Percentiles rank a stretch among this genome's conserved stretches.
Conservation (phyloP, 306 rosid species). For the Cicer pinnatifidum region DNA sequence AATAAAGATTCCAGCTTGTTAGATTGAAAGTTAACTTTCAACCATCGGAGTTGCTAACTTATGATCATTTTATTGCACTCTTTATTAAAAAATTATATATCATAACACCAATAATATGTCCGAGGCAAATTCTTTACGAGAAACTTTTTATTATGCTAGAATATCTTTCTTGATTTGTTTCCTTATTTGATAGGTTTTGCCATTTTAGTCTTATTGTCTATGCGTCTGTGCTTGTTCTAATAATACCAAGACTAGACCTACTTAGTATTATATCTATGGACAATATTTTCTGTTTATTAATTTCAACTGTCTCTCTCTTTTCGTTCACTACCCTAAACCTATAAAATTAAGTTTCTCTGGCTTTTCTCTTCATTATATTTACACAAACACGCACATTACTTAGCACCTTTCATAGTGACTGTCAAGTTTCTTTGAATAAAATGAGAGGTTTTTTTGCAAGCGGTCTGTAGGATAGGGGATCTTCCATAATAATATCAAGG, state of each 20-base stretch:
- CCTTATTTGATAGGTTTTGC: background rate
- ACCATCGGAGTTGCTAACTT: constrained; percentile 9
- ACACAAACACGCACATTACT: background rate
- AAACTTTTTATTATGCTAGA: background rate
- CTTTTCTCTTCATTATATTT: constrained; percentile 16
- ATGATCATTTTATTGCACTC: constrained; percentile 3
- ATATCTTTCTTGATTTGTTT: constrained; percentile 1
- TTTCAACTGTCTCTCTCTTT: background rate
- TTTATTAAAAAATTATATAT: constrained; percentile 3
- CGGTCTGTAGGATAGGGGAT: constrained; percentile 5
- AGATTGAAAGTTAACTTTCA: constrained; percentile 22
- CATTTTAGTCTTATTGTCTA: background rate
- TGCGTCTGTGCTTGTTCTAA: background rate
- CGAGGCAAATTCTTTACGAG: background rate
- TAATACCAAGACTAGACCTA: background rate
- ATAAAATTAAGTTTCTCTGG: constrained; percentile 7
- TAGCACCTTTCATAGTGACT: background rate
- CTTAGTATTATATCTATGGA: constrained; percentile 1
- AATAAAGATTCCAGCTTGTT: background rate
- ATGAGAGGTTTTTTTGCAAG: background rate
- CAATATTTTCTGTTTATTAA: constrained; percentile 3
- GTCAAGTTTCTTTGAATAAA: constrained; percentile 12
- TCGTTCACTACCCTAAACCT: background rate
- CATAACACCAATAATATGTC: constrained; percentile 5
- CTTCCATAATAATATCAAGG: constrained; percentile 18